Percentiles rank a stretch among this genome's conserved stretches.
Conservation (phyloP, 202 grass and related monocot genomes). For the Schoenoplectus triqueter region DNA sequence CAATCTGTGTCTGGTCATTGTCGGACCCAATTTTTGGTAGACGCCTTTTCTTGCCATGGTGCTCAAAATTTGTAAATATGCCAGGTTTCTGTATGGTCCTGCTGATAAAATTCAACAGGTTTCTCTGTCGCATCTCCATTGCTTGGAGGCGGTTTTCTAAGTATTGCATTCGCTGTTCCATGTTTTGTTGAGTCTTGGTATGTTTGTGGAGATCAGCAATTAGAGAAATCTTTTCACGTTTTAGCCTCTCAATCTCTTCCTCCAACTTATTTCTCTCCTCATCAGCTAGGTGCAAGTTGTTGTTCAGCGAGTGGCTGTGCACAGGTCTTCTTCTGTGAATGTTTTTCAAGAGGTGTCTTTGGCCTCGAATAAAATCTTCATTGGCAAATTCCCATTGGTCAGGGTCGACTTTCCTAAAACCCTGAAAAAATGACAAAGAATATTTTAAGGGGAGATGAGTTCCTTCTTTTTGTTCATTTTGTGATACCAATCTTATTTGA, state of each 20-base stretch:
- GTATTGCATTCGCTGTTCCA: conserved; percentile 69
- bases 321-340: conserved; percentile 86
- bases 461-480: not conserved
- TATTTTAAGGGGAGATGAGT: not conserved
- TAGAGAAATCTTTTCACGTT: conserved; percentile 60
- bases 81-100: conserved; percentile 52
- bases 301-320: conserved; percentile 77
- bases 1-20: conserved; percentile 21
- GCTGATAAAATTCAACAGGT: conserved; percentile 53
- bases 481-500: not conserved
- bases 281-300: conserved; percentile 51
- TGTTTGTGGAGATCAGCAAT: conserved; percentile 65
- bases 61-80: conserved; percentile 43
- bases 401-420: conserved; percentile 82
- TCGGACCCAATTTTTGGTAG: conserved; percentile 39
- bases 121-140: conserved; percentile 65
- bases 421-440: conserved; percentile 44
- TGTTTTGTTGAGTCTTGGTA: conserved; percentile 50
- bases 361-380: conserved; percentile 79
- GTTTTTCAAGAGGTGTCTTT: conserved; percentile 71
- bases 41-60: conserved; percentile 78
- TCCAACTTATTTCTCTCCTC: conserved; percentile 56
- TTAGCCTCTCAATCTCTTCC: conserved; percentile 73
- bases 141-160: conserved; percentile 56
- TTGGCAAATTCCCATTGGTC: conserved; percentile 95